A percentile compares a stretch with the other conserved stretches of the same genome.
These are phyloP conservation scores for Leersia perrieri DNA, from an alignment of 176 grass and related monocot species.

Conservation along the genomic window DNA sequence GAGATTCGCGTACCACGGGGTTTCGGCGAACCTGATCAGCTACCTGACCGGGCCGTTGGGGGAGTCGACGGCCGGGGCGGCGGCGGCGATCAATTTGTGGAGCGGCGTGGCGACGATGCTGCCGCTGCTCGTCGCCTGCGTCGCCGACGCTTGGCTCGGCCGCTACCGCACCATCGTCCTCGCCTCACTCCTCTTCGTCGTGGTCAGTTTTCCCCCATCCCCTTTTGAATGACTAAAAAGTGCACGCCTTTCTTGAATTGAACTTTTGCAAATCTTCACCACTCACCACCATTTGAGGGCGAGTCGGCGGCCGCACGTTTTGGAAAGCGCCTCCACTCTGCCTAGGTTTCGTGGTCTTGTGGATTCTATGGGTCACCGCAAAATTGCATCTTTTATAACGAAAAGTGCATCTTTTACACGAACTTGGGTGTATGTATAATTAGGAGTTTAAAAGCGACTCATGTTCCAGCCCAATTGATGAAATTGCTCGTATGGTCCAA, in stretches of 20 bases:
- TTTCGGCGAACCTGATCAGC: slow-evolving; percentile 65
- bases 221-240: background rate
- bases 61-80: slow-evolving; percentile 54
- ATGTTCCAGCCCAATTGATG: background rate
- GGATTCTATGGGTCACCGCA: background rate
- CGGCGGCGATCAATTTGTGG: slow-evolving; percentile 58
- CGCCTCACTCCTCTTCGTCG: slow-evolving; percentile 61
- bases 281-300: background rate
- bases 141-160: slow-evolving; percentile 75
- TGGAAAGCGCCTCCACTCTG: background rate
- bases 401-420: too few relatives aligned
- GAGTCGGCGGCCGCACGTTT: background rate
- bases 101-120: slow-evolving; percentile 51
- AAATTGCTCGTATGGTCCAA: background rate
- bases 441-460: background rate
- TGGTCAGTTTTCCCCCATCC: slow-evolving; percentile 27
- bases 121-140: slow-evolving; percentile 58
- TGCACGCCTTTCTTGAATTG: too few relatives aligned
- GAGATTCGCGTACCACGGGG: slow-evolving; percentile 62
- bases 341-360: background rate
- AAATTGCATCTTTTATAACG: background rate
- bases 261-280: background rate
- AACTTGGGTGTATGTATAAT: background rate
- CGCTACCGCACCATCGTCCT: slow-evolving; percentile 59
- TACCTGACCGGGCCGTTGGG: slow-evolving; percentile 64